phyloP scores from a whole-genome alignment of 495 filamentous ascomycete species.

The Hypoxylon fuscum region DNA sequence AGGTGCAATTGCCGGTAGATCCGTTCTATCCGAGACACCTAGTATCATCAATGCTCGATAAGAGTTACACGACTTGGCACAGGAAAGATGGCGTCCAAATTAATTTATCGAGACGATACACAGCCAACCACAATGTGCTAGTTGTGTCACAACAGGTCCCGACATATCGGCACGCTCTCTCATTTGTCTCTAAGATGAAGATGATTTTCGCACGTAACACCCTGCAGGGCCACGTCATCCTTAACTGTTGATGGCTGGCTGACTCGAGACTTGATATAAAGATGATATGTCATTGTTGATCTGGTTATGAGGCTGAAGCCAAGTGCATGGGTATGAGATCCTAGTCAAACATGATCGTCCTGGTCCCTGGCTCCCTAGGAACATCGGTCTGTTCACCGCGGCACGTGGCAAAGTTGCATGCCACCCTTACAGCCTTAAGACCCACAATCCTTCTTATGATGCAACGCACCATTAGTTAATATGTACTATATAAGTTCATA shows the following conservation, averaged over 20 bases:
- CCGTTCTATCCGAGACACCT: neutral
- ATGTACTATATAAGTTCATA: conserved; percentile 22
- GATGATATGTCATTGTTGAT: conserved; percentile 9
- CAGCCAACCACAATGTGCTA: no score
- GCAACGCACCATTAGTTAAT: conserved; percentile 37
- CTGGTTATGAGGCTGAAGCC: conserved; percentile 26
- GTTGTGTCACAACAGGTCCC: no score
- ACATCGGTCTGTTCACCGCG: conserved; percentile 24
- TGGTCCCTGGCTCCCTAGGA: conserved; percentile 5
- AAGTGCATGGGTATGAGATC: conserved; percentile 22
- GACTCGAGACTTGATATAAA: conserved; percentile 24
- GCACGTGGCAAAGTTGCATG: conserved; percentile 38
- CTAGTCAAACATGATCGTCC: conserved; percentile 14
- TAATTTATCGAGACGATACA: no score
- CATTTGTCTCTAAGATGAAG: no score
- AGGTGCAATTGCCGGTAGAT: neutral
- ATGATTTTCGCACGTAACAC: conserved; percentile 6
- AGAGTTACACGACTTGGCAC: neutral
- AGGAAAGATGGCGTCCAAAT: no score
- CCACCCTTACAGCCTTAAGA: conserved; percentile 30
- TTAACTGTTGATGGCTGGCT: neutral
- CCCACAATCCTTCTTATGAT: conserved; percentile 25
- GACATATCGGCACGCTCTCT: no score
- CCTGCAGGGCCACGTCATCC: conserved; percentile 23
- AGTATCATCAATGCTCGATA: neutral